Percentiles rank a stretch among this genome's conserved stretches.
phyloP scores from a whole-genome alignment of 1,284 basidiomycete species.

The Psilocybe mexicana region DNA sequence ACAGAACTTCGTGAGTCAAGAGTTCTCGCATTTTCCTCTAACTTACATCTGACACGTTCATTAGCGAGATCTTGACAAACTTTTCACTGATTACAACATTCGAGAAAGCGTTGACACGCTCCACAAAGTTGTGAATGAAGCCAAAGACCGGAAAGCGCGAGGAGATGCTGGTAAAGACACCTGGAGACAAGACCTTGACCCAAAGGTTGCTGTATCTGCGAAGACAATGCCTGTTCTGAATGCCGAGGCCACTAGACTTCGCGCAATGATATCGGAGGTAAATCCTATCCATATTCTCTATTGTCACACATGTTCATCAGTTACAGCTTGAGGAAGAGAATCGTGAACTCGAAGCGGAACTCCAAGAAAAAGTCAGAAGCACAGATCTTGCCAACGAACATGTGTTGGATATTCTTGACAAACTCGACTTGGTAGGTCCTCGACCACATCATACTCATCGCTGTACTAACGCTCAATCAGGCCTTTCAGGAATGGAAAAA shows the following conservation, averaged over 20 bases:
- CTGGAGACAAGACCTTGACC: constrained; percentile 63
- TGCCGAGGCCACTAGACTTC: constrained; percentile 52
- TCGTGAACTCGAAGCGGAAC: constrained; percentile 42
- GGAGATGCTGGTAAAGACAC: constrained; percentile 51
- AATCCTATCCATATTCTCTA: constrained; percentile 16
- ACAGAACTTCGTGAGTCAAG: constrained; percentile 52
- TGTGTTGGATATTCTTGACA: constrained; percentile 46
- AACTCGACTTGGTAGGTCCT: constrained; percentile 53
- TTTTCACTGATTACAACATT: constrained; percentile 65
- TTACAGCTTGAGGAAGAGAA: constrained; percentile 60
- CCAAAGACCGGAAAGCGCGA: constrained; percentile 59
- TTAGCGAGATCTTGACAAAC: constrained; percentile 51
- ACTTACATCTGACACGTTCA: constrained; percentile 1
- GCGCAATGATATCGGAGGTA: constrained; percentile 51
- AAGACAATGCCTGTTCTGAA: constrained; percentile 61
- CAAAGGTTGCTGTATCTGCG: constrained; percentile 59
- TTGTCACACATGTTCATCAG: not conserved
- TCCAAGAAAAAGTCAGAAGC: constrained; percentile 48
- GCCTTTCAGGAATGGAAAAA: constrained; percentile 52
- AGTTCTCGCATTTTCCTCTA: not conserved
- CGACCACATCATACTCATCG: not conserved
- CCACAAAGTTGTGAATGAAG: constrained; percentile 67
- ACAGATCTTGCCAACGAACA: constrained; percentile 49
- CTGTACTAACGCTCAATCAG: constrained; percentile 33
- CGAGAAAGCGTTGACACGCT: constrained; percentile 68